These are phyloP conservation scores for Mycosarcoma mackinlayi DNA, from an alignment of 1,284 basidiomycete genomes.

Conservation along the genomic window DNA sequence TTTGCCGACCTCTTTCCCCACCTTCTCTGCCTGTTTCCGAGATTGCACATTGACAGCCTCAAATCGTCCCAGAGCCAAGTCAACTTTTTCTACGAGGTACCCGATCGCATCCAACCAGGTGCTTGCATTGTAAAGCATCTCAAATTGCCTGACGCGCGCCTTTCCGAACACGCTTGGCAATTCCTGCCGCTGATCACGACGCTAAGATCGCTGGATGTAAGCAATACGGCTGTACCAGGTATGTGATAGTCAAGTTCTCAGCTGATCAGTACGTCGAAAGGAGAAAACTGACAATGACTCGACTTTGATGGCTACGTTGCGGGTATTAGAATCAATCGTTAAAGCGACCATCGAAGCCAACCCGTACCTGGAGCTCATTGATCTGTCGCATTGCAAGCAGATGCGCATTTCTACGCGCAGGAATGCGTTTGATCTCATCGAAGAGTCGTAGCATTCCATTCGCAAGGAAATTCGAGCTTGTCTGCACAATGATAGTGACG, in stretches of 20 bases:
- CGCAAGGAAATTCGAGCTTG: no score
- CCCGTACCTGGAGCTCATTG: conserved; percentile 14
- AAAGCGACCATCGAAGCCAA: conserved; percentile 20
- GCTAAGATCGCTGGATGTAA: conserved; percentile 23
- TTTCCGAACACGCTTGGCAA: conserved; percentile 21
- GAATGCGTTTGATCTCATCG: conserved; percentile 25
- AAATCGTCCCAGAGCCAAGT: conserved; percentile 18
- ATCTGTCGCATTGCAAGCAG: conserved; percentile 29
- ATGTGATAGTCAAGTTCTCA: background rate
- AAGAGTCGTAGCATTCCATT: background rate
- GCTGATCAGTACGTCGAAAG: no score
- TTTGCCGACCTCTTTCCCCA: conserved; percentile 24
- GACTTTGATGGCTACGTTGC: no score
- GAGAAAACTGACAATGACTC: no score
- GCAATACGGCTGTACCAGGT: conserved; percentile 29
- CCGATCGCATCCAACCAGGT: background rate
- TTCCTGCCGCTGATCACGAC: conserved; percentile 16
- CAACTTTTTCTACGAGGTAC: conserved; percentile 14
- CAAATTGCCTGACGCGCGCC: conserved; percentile 16
- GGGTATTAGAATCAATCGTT: conserved; percentile 24
- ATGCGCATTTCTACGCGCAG: conserved; percentile 22
- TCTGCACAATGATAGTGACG: no score
- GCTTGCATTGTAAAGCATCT: conserved; percentile 17
- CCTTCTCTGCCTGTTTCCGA: conserved; percentile 14
- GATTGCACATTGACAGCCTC: conserved; percentile 16